Evolutionary conservation across 2,329 filamentous ascomycete species (phyloP).

Genomic region (Aspergillus novofumigatus): DNA sequence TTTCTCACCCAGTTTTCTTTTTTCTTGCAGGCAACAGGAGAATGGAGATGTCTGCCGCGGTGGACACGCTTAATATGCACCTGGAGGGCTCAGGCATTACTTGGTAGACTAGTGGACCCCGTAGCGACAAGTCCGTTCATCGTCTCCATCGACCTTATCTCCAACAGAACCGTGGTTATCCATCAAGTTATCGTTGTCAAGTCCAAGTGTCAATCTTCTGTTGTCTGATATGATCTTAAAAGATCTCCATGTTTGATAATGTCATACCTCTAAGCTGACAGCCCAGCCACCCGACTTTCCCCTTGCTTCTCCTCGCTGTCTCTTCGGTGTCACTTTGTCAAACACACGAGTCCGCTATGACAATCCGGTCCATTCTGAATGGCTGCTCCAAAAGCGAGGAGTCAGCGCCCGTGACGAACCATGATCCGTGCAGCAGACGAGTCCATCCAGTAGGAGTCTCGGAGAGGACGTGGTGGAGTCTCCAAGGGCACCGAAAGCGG

Average conservation of each 20-base stretch:
- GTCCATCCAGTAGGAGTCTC: constrained; percentile 7
- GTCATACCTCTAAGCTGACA: not conserved
- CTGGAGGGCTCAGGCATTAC: not conserved
- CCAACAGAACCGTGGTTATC: not conserved
- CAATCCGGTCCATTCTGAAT: constrained; percentile 9
- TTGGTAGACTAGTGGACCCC: no score
- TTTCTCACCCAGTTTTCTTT: not conserved
- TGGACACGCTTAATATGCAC: not conserved
- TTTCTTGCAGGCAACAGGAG: not conserved
- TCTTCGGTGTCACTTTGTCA: not conserved
- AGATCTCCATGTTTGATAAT: no score
- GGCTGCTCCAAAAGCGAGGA: constrained; percentile 10
- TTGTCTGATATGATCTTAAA: no score
- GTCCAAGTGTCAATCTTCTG: no score
- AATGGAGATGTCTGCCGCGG: not conserved
- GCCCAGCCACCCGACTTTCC: not conserved
- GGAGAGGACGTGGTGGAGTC: constrained; percentile 2
- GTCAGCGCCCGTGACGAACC: constrained; percentile 12
- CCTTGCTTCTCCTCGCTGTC: not conserved
- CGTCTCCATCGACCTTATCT: not conserved
- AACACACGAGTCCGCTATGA: constrained; percentile 1
- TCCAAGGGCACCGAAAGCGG: not conserved
- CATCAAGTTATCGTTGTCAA: no score
- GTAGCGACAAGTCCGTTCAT: not conserved
- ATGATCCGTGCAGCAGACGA: constrained; percentile 22